Percentiles rank a stretch among this genome's conserved stretches.
phyloP scores from a whole-genome alignment of 2,329 filamentous ascomycete species.

The Calonectria pauciramosa region DNA sequence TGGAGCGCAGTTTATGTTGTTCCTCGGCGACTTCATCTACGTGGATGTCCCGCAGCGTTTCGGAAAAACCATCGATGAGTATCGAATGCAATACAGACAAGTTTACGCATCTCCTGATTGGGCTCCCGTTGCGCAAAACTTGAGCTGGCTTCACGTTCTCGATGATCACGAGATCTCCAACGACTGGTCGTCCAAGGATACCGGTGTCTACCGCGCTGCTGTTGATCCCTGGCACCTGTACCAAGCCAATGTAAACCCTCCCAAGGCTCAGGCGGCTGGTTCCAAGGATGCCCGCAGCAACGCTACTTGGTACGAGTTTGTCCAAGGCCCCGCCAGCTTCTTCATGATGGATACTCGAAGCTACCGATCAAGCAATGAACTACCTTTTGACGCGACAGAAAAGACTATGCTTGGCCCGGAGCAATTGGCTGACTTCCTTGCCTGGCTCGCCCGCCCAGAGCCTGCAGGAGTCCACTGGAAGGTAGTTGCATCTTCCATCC shows the following conservation, averaged over 20 bases:
- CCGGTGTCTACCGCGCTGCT: conserved; percentile 83
- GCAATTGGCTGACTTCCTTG: conserved; percentile 84
- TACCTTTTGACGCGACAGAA: conserved; percentile 70
- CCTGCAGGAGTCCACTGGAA: conserved; percentile 91
- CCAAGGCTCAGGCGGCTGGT: conserved; percentile 68
- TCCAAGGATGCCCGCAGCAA: conserved; percentile 57
- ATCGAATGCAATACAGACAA: conserved; percentile 91
- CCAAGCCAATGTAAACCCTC: conserved; percentile 87
- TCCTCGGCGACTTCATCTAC: conserved; percentile 91
- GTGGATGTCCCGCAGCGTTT: conserved; percentile 88
- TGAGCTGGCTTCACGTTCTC: conserved; percentile 98
- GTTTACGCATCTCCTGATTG: conserved; percentile 97
- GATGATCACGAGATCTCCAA: conserved; percentile 98
- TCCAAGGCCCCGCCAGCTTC: conserved; percentile 90
- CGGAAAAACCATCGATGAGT: conserved; percentile 79
- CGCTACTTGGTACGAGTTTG: conserved; percentile 90
- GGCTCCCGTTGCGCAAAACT: conserved; percentile 78
- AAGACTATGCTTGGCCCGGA: conserved; percentile 90
- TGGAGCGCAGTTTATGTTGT: conserved; percentile 83
- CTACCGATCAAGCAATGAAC: conserved; percentile 79
- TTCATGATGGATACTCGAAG: conserved; percentile 95
- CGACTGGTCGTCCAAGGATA: conserved; percentile 88
- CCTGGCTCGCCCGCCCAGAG: conserved; percentile 80
- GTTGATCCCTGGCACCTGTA: conserved; percentile 90
- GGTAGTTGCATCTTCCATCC: conserved; percentile 89